Evolutionary conservation across 1,284 basidiomycete species (phyloP).

Genomic region (Ganoderma boninense): DNA sequence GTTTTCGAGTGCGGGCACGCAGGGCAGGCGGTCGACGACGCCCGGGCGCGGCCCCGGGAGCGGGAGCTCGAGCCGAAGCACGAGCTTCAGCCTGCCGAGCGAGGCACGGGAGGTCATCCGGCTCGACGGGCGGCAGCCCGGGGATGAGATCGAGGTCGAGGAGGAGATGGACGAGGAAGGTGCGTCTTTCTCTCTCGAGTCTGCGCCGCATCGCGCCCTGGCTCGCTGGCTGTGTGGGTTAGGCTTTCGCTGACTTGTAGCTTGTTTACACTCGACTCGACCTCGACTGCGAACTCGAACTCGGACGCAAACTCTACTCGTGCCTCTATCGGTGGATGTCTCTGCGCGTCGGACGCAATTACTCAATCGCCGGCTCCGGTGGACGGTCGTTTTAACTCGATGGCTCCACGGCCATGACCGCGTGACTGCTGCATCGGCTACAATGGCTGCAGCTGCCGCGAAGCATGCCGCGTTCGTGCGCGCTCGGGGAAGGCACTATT

Average conservation of each 20-base stretch:
- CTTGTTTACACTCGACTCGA: slow-evolving; percentile 1
- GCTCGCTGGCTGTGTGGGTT: no score
- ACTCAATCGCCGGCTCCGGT: not conserved
- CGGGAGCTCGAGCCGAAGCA: slow-evolving; percentile 77
- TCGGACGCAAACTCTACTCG: not conserved
- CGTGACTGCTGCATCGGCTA: slow-evolving; percentile 46
- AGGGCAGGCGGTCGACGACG: slow-evolving; percentile 47
- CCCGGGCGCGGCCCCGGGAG: slow-evolving; percentile 55
- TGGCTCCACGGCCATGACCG: not conserved
- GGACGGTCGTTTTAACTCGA: not conserved
- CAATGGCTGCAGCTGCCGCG: slow-evolving; percentile 65
- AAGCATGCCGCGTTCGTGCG: slow-evolving; percentile 87
- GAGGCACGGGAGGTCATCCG: slow-evolving; percentile 69
- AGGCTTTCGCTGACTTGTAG: not conserved
- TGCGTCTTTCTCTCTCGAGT: slow-evolving; percentile 45
- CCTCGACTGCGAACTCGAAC: no score
- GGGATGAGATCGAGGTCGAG: slow-evolving; percentile 70
- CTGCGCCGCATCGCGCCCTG: no score
- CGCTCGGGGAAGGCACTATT: slow-evolving; percentile 87
- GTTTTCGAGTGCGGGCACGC: slow-evolving; percentile 61
- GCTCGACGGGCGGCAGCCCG: slow-evolving; percentile 47
- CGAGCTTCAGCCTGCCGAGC: slow-evolving; percentile 81
- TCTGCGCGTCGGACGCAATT: not conserved
- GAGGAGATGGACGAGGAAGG: slow-evolving; percentile 91
- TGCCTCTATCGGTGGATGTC: not conserved